These are phyloP conservation scores for Quillaja saponaria DNA, from an alignment of 306 rosid species.

Conservation along the genomic window DNA sequence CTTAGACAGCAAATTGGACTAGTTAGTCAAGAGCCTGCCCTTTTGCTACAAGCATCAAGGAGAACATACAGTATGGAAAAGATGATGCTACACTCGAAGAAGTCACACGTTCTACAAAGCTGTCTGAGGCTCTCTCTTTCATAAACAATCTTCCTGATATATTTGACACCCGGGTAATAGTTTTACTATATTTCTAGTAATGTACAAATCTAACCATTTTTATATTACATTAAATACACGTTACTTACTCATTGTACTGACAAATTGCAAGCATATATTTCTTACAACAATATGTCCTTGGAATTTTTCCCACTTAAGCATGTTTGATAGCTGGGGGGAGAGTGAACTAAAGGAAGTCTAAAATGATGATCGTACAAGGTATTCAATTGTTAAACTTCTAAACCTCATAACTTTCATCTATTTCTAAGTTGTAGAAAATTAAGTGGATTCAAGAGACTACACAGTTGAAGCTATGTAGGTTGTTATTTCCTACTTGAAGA, in stretches of 20 bases:
- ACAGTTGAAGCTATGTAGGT: background rate
- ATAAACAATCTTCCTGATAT: conserved; percentile 86
- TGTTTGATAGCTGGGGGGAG: background rate
- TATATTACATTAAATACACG: background rate
- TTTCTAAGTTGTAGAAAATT: background rate
- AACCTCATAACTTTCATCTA: background rate
- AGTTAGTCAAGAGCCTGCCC: conserved; percentile 96
- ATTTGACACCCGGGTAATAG: conserved; percentile 85
- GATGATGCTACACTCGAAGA: conserved; percentile 86
- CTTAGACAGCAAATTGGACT: conserved; percentile 83
- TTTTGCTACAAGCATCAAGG: conserved; percentile 84
- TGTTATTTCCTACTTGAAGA: conserved; percentile 10
- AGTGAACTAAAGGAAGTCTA: background rate
- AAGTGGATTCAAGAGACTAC: background rate
- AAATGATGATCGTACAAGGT: background rate
- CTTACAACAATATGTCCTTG: background rate
- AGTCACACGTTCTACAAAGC: conserved; percentile 74
- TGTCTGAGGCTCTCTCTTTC: conserved; percentile 84
- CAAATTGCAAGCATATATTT: background rate
- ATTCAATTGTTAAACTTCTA: background rate
- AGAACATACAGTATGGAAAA: conserved; percentile 88
- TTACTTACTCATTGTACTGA: background rate
- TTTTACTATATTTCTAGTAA: background rate
- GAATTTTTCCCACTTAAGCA: background rate
- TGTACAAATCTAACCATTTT: conserved; percentile 7